Base-by-base conservation (phyloP, 306 rosid genomes). In the Acacia melanoxylon region DNA sequence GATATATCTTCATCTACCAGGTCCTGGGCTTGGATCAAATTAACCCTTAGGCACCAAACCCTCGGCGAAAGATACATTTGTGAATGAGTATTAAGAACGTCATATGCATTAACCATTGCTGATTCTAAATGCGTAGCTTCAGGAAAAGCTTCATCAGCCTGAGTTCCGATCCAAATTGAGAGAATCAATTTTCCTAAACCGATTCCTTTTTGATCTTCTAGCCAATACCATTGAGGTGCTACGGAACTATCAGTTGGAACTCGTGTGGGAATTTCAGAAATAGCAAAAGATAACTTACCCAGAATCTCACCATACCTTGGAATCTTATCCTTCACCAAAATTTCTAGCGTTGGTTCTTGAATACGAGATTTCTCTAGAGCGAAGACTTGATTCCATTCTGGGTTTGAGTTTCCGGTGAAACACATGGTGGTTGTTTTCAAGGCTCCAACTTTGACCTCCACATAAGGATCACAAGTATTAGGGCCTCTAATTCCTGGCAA, bases 131-230 rank as follows among this genome's bases (percentile, higher is more conserved):
- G 88, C 62, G 17, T 85, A 61, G 87, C 84, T 29, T 83, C 70
- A 63, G 40, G 63, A 82, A 82, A 86, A 42, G 82, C 78, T 27
- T 79, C 86, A 31, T 86, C 88, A 25, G 63, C 86, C 41, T 86
- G 91, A 46, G 79, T 83, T 56, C 91, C 89, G 9, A 84, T 51
- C 91, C 89, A 88, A 72, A 33, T 19, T 44, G 85, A 77, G 3
- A 83, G n/a, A 88, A 86, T 78, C 51, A 88, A 58, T 62, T 79
- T 86, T 76, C 82, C 89, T 31, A 27, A 68, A 41, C 25, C 5
- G 14, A 6, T 15, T 31, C 83, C 85, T 4, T 25, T 35, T 72
- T 25, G 77, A 85, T 81, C 86, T 24, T 45, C 70, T 5, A 85
- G 45, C 12, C 12, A 49, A 74, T 65, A 41, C 88, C 83, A 85